Percentiles rank a stretch among this genome's conserved stretches.
These are phyloP conservation scores for Amylocystis lapponica DNA, from an alignment of 768 basidiomycete species.

Conservation along the genomic window DNA sequence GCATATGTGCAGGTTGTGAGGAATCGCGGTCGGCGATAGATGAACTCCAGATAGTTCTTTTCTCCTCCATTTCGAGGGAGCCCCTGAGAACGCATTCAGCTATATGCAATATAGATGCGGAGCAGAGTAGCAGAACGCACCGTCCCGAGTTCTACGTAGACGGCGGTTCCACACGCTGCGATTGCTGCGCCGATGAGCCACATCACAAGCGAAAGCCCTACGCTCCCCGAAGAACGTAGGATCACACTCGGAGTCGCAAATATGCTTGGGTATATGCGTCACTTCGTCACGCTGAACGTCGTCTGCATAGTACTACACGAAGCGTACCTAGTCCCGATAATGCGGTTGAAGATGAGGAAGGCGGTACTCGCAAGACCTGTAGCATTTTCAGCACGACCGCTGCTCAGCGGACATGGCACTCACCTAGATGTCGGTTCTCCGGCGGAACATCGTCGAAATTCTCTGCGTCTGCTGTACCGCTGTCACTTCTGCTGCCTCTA, in stretches of 20 bases:
- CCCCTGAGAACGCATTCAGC: slow-evolving; percentile 39
- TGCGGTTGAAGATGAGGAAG: slow-evolving; percentile 68
- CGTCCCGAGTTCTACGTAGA: slow-evolving; percentile 73
- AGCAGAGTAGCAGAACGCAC: no score
- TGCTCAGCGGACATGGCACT: no score
- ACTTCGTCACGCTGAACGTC: slow-evolving; percentile 2
- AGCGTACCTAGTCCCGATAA: slow-evolving; percentile 66
- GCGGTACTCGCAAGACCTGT: slow-evolving; percentile 30
- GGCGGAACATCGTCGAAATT: no score
- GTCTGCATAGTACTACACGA: neutral
- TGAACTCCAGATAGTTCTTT: slow-evolving; percentile 70
- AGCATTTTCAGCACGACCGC: no score
- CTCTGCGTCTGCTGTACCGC: no score
- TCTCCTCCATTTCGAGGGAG: slow-evolving; percentile 69
- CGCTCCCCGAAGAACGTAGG: slow-evolving; percentile 59
- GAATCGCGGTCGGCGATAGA: slow-evolving; percentile 59
- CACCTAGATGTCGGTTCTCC: no score
- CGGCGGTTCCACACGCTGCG: slow-evolving; percentile 60
- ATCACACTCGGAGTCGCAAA: slow-evolving; percentile 69
- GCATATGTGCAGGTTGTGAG: slow-evolving; percentile 56
- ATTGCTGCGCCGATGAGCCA: slow-evolving; percentile 66
- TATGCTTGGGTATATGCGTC: slow-evolving; percentile 37
- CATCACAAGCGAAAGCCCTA: slow-evolving; percentile 61
- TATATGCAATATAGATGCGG: neutral
- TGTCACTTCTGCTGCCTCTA: no score